Evolutionary conservation across 371 early-diverging fungal species (phyloP), one percentile per base, ranked within the genome.

Genomic region (Mycotypha africana): DNA sequence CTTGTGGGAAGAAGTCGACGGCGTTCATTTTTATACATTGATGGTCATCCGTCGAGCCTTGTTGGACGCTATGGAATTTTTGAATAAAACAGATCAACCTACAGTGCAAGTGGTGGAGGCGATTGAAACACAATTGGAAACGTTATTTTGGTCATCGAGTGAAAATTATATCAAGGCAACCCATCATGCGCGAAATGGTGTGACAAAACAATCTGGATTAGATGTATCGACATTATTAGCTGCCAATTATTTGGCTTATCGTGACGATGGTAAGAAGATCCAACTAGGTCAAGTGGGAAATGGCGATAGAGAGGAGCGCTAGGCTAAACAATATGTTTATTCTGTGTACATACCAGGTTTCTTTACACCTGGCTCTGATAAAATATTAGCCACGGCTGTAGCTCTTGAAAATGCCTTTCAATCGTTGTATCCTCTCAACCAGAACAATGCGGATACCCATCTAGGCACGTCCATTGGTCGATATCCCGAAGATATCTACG

Each of bases 401-500:
- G 44, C 45, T 4, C 46, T 86, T 4, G 64, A 77, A 39, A 31
- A 55, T 0, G 45, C 53, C 10, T 81, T 86, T 48, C 56, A 47
- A 6, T 24, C 46, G 0, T 48, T 79, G 23, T 88, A 79, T 49
- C 53, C 67, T 3, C 42, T 90, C 32, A 90, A 88, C 61, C 24
- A 32, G 10, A 3, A 4, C 32, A 42, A 47, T 48, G 17, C 19
- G 24, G 25, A 38, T 8, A 10, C 19, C 7, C 25, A 35, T 45
- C 42, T 35, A 2, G 78, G 76, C 6, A 64, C 65, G 3, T 81
- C 83, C 1, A 67, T 83, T n/a, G 89, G 89, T 4, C 58, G 89
- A 8, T 91, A 89, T 48, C 72, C 81, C 0, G 87, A 85, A 47
- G 89, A 90, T 55, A 62, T 66, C 14, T 89, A 89, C 44, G 65